These are phyloP conservation scores for Pelargonium cotyledonis DNA, from an alignment of 441 rosid species.

Conservation along the genomic window DNA sequence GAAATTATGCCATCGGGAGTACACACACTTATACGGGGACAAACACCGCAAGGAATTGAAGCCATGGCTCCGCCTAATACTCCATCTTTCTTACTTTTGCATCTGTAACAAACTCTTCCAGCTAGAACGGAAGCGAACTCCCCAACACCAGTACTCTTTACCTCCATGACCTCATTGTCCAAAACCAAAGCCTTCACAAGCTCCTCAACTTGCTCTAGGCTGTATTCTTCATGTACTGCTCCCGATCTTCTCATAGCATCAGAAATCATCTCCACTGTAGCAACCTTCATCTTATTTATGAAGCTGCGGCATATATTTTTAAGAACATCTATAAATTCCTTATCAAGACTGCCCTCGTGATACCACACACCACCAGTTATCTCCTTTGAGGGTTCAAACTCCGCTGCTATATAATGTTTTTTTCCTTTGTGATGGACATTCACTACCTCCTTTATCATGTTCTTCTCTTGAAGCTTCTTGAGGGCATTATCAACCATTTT, in stretches of 20 bases:
- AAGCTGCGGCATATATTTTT: constrained; percentile 32
- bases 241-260: constrained; percentile 26
- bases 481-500: constrained; percentile 32
- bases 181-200: constrained; percentile 52
- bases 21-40: constrained; percentile 54
- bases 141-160: constrained; percentile 53
- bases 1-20: constrained; percentile 61
- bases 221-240: constrained; percentile 24
- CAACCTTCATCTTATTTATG: constrained; percentile 30
- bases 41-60: constrained; percentile 76
- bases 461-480: constrained; percentile 36
- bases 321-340: constrained; percentile 33
- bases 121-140: constrained; percentile 41
- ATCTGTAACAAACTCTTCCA: constrained; percentile 47
- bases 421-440: constrained; percentile 48
- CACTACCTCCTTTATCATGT: constrained; percentile 53
- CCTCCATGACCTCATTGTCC: constrained; percentile 53
- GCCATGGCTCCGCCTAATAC: constrained; percentile 47
- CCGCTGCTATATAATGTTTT: constrained; percentile 51
- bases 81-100: constrained; percentile 20
- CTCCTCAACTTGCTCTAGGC: constrained; percentile 43
- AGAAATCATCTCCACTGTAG: constrained; percentile 43
- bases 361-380: constrained; percentile 83
- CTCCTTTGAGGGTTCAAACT: constrained; percentile 59
- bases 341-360: constrained; percentile 50